A percentile compares a stretch with the other conserved stretches of the same genome.
Evolutionary conservation across 345 rosid genomes (phyloP).

Genomic region (Raphanus raphanistrum): DNA sequence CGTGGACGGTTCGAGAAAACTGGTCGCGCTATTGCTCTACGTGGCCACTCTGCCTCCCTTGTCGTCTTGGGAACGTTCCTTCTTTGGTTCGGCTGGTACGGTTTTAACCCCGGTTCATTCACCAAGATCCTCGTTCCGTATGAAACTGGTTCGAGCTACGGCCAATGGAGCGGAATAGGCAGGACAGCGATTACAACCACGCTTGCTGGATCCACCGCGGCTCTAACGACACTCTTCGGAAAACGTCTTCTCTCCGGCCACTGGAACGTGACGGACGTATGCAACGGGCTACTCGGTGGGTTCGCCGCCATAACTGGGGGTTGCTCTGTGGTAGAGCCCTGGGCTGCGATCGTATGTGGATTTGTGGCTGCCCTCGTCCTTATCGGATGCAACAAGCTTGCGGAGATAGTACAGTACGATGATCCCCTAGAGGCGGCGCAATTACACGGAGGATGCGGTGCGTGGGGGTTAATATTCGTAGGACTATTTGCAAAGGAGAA

Average conservation of each 20-base stretch:
- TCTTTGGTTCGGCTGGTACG: constrained; percentile 77
- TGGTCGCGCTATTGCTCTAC: constrained; percentile 39
- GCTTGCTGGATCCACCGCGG: constrained; percentile 75
- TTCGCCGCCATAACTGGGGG: constrained; percentile 80
- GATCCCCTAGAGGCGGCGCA: constrained; percentile 85
- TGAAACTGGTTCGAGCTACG: constrained; percentile 41
- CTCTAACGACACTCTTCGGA: constrained; percentile 71
- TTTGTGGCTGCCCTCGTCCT: constrained; percentile 64
- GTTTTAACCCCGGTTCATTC: constrained; percentile 69
- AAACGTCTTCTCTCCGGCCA: constrained; percentile 69
- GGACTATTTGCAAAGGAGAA: constrained; percentile 60
- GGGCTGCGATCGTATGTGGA: constrained; percentile 84
- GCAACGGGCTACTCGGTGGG: constrained; percentile 84
- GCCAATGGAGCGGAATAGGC: constrained; percentile 76
- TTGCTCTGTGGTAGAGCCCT: constrained; percentile 82
- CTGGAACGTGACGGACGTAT: constrained; percentile 85
- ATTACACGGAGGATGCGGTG: constrained; percentile 84
- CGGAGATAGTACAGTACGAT: constrained; percentile 56
- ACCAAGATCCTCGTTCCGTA: constrained; percentile 43
- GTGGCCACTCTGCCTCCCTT: constrained; percentile 65
- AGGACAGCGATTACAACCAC: constrained; percentile 88
- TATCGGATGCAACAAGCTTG: constrained; percentile 64
- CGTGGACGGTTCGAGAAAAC: constrained; percentile 55
- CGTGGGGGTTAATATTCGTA: constrained; percentile 78
- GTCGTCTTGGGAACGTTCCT: constrained; percentile 69